Percentiles rank a stretch among this genome's conserved stretches.
These are phyloP conservation scores for Pyrenula massariospora DNA, from an alignment of 495 filamentous ascomycete species.

Conservation along the genomic window DNA sequence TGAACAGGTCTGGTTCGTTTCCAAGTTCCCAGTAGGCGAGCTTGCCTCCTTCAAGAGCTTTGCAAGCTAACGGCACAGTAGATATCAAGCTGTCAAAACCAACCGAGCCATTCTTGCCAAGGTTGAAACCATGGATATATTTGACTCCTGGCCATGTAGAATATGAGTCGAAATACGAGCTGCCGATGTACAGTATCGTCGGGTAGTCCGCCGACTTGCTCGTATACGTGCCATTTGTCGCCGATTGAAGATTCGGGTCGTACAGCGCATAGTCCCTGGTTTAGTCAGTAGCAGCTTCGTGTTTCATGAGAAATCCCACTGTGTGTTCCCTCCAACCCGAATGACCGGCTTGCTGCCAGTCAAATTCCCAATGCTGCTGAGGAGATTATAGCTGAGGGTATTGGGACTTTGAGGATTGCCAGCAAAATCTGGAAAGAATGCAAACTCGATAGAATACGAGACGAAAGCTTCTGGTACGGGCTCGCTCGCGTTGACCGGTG, in stretches of 20 bases:
- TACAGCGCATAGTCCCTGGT: constrained; percentile 47
- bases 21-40: constrained; percentile 51
- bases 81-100: constrained; percentile 39
- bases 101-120: constrained; percentile 41
- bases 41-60: constrained; percentile 35
- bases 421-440: constrained; percentile 51
- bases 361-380: constrained; percentile 36
- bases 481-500: constrained; percentile 18
- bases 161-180: constrained; percentile 56
- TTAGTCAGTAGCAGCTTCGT: not conserved
- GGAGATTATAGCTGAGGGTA: constrained; percentile 42
- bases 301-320: constrained; percentile 12
- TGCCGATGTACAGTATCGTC: constrained; percentile 47
- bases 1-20: constrained; percentile 57
- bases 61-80: constrained; percentile 48
- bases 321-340: constrained; percentile 51
- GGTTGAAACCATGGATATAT: constrained; percentile 54
- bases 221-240: constrained; percentile 42
- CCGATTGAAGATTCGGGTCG: constrained; percentile 37
- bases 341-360: constrained; percentile 43
- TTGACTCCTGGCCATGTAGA: constrained; percentile 41
- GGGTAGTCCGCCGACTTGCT: constrained; percentile 46
- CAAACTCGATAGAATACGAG: constrained; percentile 49
- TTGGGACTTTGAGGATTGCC: constrained; percentile 39
- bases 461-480: constrained; percentile 39